phyloP scores from a whole-genome alignment of 2,329 filamentous ascomycete species.

The Neofusicoccum kwambonambiense region DNA sequence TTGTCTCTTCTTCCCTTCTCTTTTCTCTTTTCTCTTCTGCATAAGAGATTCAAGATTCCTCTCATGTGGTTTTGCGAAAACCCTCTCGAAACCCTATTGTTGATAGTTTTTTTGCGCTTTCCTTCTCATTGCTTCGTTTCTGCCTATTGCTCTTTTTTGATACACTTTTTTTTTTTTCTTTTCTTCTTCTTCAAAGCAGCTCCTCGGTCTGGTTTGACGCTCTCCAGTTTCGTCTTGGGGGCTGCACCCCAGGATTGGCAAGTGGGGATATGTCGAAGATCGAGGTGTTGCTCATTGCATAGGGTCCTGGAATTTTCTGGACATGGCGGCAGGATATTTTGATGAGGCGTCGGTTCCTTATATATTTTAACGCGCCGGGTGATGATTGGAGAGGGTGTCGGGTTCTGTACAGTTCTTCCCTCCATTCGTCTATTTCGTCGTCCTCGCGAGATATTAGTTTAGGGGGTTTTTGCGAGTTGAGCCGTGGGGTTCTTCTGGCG shows the following conservation, averaged over 20 bases:
- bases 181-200: neutral
- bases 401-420: neutral
- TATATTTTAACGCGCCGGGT: neutral
- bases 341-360: neutral
- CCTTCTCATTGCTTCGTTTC: conserved; percentile 3
- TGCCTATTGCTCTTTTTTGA: neutral
- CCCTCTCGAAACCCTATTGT: neutral
- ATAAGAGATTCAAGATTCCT: conserved; percentile 13
- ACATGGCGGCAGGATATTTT: neutral
- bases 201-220: conserved; percentile 11
- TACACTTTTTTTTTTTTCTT: neutral
- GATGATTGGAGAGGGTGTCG: neutral
- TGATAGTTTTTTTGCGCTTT: neutral
- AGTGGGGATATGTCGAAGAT: neutral
- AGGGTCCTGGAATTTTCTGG: neutral
- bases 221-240: too few relatives aligned
- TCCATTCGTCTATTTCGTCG: neutral
- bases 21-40: neutral
- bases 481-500: neutral
- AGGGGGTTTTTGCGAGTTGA: neutral
- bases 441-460: neutral
- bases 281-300: neutral
- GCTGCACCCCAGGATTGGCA: too few relatives aligned
- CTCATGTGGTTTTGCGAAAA: neutral
- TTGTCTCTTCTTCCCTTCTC: neutral